Evolutionary conservation across 768 basidiomycete species (phyloP).

Genomic region (Psilocybe cubensis): DNA sequence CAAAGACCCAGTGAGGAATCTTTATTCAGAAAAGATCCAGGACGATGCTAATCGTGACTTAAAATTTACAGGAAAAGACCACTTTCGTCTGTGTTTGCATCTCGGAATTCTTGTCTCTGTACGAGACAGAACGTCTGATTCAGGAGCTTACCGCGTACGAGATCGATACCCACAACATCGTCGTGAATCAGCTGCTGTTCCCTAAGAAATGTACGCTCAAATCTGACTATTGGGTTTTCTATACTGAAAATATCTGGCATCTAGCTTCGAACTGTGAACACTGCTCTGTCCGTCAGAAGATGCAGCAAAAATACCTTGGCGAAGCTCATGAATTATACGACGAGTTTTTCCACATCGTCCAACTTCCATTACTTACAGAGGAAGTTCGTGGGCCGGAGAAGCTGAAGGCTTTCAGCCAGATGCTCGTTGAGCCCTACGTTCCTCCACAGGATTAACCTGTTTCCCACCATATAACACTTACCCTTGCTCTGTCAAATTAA

Average conservation of each 20-base stretch:
- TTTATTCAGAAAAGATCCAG: neutral
- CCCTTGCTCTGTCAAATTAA: neutral
- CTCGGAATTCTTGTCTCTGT: constrained; percentile 96
- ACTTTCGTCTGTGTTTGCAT: constrained; percentile 99
- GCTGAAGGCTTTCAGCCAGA: constrained; percentile 89
- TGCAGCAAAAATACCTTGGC: constrained; percentile 97
- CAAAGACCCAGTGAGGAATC: constrained; percentile 86
- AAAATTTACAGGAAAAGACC: constrained; percentile 80
- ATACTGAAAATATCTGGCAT: constrained; percentile 1
- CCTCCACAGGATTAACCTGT: constrained; percentile 48
- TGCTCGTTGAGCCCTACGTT: constrained; percentile 83
- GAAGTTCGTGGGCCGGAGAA: constrained; percentile 96
- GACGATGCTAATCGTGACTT: neutral
- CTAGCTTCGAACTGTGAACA: constrained; percentile 93
- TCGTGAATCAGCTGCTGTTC: constrained; percentile 96
- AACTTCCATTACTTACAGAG: constrained; percentile 92
- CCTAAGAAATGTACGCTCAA: constrained; percentile 77
- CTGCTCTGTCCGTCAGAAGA: constrained; percentile 90
- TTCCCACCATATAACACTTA: neutral
- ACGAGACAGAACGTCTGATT: constrained; percentile 97
- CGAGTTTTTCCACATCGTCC: constrained; percentile 97
- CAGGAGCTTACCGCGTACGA: constrained; percentile 94
- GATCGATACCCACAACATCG: constrained; percentile 98
- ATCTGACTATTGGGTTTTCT: neutral
- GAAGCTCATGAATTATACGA: constrained; percentile 98